These are phyloP conservation scores for Onygena corvina DNA, from an alignment of 2,329 filamentous ascomycete genomes.

Conservation along the genomic window DNA sequence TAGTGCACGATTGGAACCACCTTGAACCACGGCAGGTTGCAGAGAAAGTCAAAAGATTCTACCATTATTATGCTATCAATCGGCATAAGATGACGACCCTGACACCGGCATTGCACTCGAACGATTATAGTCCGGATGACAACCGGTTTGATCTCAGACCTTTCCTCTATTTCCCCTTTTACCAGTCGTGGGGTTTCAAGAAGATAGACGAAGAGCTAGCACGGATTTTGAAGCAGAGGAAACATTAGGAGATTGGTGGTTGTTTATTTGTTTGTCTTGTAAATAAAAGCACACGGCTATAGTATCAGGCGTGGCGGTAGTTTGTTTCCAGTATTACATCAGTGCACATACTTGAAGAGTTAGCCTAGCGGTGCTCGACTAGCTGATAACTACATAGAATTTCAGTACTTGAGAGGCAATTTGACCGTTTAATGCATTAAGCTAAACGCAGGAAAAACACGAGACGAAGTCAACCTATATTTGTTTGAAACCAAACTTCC, in stretches of 20 bases:
- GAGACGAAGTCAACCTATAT: neutral
- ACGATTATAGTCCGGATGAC: conserved; percentile 38
- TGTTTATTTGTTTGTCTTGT: too few relatives aligned
- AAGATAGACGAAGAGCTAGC: conserved; percentile 15
- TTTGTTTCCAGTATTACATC: too few relatives aligned
- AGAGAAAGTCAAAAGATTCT: conserved; percentile 29
- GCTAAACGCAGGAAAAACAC: neutral
- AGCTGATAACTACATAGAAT: too few relatives aligned
- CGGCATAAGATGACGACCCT: conserved; percentile 50
- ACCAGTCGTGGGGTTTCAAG: conserved; percentile 12
- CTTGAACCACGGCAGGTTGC: conserved; percentile 28
- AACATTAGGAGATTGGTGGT: too few relatives aligned
- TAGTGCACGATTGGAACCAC: conserved; percentile 38
- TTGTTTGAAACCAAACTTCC: neutral
- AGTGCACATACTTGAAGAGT: too few relatives aligned
- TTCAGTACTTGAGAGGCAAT: too few relatives aligned
- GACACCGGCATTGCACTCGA: conserved; percentile 42
- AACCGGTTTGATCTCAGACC: conserved; percentile 37
- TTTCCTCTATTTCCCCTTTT: conserved; percentile 33
- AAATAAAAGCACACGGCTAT: too few relatives aligned
- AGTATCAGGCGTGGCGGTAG: too few relatives aligned
- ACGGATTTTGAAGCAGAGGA: conserved; percentile 9
- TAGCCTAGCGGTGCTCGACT: too few relatives aligned
- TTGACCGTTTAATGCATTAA: too few relatives aligned
- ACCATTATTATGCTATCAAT: conserved; percentile 39